Base-by-base conservation (phyloP, 768 basidiomycete species). In the Suillus spraguei region DNA sequence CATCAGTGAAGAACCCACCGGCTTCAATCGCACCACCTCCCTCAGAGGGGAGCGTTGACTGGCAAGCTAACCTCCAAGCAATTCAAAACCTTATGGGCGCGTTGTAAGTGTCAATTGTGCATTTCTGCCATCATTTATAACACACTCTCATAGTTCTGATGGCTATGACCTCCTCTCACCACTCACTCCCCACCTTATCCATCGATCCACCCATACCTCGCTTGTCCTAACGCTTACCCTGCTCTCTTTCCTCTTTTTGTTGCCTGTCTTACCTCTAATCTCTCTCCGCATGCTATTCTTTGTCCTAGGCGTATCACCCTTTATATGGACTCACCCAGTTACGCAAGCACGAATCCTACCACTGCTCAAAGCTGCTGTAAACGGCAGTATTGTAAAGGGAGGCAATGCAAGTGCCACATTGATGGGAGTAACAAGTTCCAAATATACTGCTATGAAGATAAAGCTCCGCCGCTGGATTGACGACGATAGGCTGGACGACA, bases 21-120 rank as follows among this genome's bases (percentile, higher is more conserved):
- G 20, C 32, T 33, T 17, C 52, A n/a, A n/a, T 53, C 6, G 52
- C 52, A 5, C 20, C 52, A 8, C 32, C 52, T 33, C 52, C 52
- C 20, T 35, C 32, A 13, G 91, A 94, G 68, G 89, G 87, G 4
- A 85, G 86, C 13, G 82, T 87, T 0, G 90, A 92, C 63, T 95
- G 92, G 88, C 89, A 90, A 64, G 89, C 91, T 17, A 97, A 95
- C 66, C 78, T 96, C 3, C 94, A 95, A 76, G 94, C 83, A 1
- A 91, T 96, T 35, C 95, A 96, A 72, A 96, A 96, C 67, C 83
- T 96, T 36, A 95, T 96, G 94, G 94, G 93, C 7, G 77, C 83
- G 8, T 77, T 88, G 91, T 94, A 75, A 66, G 91, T 77, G 54
- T 17, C 36, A 53, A 20, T 6, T 13, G 10, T 20, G 20, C 32